Evolutionary conservation across 1,284 basidiomycete species (phyloP).

Genomic region (Cryptococcus sp.): DNA sequence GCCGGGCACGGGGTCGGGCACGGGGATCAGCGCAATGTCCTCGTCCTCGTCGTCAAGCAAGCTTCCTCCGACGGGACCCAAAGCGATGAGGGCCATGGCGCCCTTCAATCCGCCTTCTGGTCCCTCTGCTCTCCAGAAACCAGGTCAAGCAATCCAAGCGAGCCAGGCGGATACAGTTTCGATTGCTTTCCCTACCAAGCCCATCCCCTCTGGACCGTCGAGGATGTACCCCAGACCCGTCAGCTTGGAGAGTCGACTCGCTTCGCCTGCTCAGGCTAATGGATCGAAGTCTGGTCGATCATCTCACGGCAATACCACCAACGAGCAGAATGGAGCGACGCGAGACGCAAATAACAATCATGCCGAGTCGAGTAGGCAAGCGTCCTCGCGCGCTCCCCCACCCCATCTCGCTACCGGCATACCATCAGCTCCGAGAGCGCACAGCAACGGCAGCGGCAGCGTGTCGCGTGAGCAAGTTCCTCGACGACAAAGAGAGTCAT

Average conservation of each 20-base stretch:
- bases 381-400: background rate
- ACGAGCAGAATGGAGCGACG: background rate
- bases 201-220: conserved; percentile 3
- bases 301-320: background rate
- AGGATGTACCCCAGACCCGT: background rate
- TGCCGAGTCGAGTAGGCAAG: conserved; percentile 1
- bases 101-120: background rate
- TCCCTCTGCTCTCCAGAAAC: background rate
- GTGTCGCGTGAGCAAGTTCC: background rate
- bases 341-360: background rate
- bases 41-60: conserved; percentile 1
- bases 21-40: no score
- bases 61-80: conserved; percentile 20
- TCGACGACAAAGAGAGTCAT: background rate
- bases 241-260: background rate
- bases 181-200: conserved; percentile 6
- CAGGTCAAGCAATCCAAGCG: background rate
- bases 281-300: background rate
- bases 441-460: background rate
- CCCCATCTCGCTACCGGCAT: background rate
- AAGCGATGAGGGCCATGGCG: conserved; percentile 11
- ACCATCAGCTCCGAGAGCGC: conserved; percentile 1
- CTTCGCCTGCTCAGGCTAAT: background rate
- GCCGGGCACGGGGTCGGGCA: no score
- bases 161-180: conserved; percentile 6